These are phyloP conservation scores for Onygenales sp. DNA, from an alignment of 2,329 filamentous ascomycete species.

Conservation along the genomic window DNA sequence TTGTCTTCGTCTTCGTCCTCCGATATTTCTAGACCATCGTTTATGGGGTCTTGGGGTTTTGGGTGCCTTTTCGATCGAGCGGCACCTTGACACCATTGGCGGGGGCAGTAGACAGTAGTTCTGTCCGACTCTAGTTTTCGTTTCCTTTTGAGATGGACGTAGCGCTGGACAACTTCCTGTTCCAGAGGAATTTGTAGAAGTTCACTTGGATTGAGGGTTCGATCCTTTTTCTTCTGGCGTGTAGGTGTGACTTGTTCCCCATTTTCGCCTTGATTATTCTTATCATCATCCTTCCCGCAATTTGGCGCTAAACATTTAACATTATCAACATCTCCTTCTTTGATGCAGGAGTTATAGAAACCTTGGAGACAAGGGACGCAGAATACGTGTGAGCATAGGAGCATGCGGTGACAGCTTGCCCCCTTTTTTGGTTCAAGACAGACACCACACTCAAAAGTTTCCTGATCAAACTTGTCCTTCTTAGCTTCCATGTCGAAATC, in stretches of 20 bases:
- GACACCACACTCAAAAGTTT: slow-evolving; percentile 79
- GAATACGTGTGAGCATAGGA: slow-evolving; percentile 83
- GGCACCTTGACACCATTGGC: slow-evolving; percentile 84
- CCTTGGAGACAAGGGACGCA: slow-evolving; percentile 79
- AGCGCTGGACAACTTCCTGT: slow-evolving; percentile 68
- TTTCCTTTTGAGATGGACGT: slow-evolving; percentile 85
- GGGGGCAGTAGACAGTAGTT: slow-evolving; percentile 83
- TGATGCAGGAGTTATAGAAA: slow-evolving; percentile 83
- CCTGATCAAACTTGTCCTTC: slow-evolving; percentile 65
- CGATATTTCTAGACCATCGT: slow-evolving; percentile 34
- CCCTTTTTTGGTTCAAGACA: slow-evolving; percentile 93
- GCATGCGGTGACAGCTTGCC: slow-evolving; percentile 65
- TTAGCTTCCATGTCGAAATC: slow-evolving; percentile 70
- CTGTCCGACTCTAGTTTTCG: slow-evolving; percentile 86
- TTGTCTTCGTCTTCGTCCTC: slow-evolving; percentile 43
- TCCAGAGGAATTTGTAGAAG: slow-evolving; percentile 66
- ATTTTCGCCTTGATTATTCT: slow-evolving; percentile 18
- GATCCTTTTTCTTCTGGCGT: slow-evolving; percentile 49
- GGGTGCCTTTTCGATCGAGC: slow-evolving; percentile 66
- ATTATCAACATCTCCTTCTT: slow-evolving; percentile 67
- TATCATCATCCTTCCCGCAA: slow-evolving; percentile 55
- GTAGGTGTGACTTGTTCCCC: slow-evolving; percentile 12
- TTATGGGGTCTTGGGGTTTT: slow-evolving; percentile 58
- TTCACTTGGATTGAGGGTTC: slow-evolving; percentile 70
- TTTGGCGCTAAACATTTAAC: slow-evolving; percentile 72